These are phyloP conservation scores for Populus tremula DNA, from an alignment of 345 rosid species.

Conservation along the genomic window DNA sequence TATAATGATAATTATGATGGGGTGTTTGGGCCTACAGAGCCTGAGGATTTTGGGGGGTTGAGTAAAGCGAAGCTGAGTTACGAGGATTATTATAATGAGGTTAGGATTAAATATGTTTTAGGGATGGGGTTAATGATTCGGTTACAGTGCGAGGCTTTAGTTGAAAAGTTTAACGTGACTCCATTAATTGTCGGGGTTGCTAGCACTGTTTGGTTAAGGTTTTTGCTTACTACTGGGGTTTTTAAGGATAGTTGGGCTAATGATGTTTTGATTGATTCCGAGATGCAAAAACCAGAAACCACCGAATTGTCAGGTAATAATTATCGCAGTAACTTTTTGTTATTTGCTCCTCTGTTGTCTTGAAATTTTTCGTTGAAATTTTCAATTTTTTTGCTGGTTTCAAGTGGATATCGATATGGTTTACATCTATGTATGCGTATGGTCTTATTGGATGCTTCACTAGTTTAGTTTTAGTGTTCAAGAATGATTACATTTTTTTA, in stretches of 20 bases:
- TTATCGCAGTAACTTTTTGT: no score
- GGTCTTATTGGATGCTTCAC: not conserved
- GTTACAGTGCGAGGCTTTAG: slow-evolving; percentile 70
- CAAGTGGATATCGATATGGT: not conserved
- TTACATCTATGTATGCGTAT: not conserved
- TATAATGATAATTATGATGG: slow-evolving; percentile 8
- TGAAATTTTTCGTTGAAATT: not conserved
- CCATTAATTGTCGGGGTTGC: slow-evolving; percentile 65
- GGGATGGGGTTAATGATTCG: slow-evolving; percentile 67
- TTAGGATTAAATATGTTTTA: slow-evolving; percentile 64
- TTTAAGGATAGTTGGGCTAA: slow-evolving; percentile 63
- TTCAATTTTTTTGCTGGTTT: not conserved
- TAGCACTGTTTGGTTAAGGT: slow-evolving; percentile 54
- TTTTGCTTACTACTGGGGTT: slow-evolving; percentile 45
- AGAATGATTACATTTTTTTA: not conserved
- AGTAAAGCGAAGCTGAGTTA: slow-evolving; percentile 23
- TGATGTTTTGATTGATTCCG: slow-evolving; percentile 50
- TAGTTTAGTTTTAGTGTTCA: not conserved
- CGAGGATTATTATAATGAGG: slow-evolving; percentile 60
- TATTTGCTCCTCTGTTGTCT: no score
- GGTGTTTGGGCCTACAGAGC: slow-evolving; percentile 37
- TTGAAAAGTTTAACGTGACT: slow-evolving; percentile 47
- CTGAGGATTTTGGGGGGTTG: slow-evolving; percentile 48
- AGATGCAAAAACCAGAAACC: slow-evolving; percentile 37
- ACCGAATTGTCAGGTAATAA: no score